Base-by-base conservation (phyloP, 441 rosid species). In the Adansonia gregorii region DNA sequence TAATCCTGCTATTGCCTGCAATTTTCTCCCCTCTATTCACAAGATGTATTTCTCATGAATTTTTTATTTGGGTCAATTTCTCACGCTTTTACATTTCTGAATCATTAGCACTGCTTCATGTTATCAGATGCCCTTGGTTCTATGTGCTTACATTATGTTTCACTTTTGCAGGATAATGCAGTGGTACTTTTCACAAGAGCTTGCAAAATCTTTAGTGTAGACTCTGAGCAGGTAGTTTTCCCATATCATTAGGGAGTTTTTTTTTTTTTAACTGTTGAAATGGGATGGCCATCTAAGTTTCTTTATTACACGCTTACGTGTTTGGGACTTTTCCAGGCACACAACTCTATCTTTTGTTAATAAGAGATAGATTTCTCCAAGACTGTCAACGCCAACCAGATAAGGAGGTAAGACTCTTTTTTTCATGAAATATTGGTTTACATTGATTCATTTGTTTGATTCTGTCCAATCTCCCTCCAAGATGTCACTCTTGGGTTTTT, bases 241-340 rank as follows among this genome's bases (percentile, higher is more conserved):
- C 63, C 64, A 79, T 63, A 77, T 76, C 67, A 69, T 52, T 12
- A 41, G 27, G 39, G 70, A 65, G 35, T 19, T 31, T 9, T 64
- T 45, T 61, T 65, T 4, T 67, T n/a, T 43, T 27, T 24, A 20
- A 14, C 19, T 24, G 45, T 52, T 75, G 48, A 80, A 81, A 19
- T 60, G 64, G 67, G 76, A 75, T 63, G 46, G 10, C 20, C 12
- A 75, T 61, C 35, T 83, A 73, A 80, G 60, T 45, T 73, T 80
- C 79, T 67, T 45, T 81, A 67, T 80, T 79, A 61, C 64, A 67
- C 88, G 90, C 93, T 48, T 89, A 78, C 89, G 87, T 71, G 87
- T 91, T 67, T 90, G 95, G 93, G 95, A 91, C 82, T 89, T 88
- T 81, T 91, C 91, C 65, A 90, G 95, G 68, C 89, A 86, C 80